Conservation (phyloP, 2,329 filamentous ascomycete species). For the Hypoxylon sp. region DNA sequence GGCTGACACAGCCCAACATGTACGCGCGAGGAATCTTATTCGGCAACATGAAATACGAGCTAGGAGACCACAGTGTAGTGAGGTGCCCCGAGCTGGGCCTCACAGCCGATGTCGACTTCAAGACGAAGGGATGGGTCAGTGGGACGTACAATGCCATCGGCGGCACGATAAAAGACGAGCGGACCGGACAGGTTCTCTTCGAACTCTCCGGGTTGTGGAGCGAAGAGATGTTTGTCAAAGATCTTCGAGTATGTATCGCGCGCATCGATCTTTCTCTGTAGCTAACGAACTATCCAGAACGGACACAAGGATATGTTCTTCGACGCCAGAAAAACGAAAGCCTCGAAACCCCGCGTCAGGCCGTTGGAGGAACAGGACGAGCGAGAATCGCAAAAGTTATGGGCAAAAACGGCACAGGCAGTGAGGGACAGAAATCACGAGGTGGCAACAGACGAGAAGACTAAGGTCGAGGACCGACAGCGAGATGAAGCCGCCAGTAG, state of each 20-base stretch:
- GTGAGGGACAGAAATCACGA: constrained; percentile 88
- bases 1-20: constrained; percentile 98
- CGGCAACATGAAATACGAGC: constrained; percentile 99
- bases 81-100: constrained; percentile 88
- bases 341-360: constrained; percentile 75
- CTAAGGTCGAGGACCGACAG: constrained; percentile 92
- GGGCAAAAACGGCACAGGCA: constrained; percentile 82
- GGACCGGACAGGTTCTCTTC: constrained; percentile 85
- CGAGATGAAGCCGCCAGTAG: constrained; percentile 86
- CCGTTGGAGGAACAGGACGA: constrained; percentile 88
- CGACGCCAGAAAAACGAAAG: constrained; percentile 80
- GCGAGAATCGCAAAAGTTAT: constrained; percentile 88
- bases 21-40: constrained; percentile 97
- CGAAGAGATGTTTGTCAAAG: constrained; percentile 91
- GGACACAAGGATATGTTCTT: constrained; percentile 91
- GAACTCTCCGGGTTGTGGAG: constrained; percentile 95
- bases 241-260: constrained; percentile 70
- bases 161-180: constrained; percentile 87
- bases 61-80: constrained; percentile 94
- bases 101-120: constrained; percentile 94
- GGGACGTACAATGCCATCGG: constrained; percentile 97
- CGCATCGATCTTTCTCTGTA: background rate
- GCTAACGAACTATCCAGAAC: constrained; percentile 63
- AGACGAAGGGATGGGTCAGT: constrained; percentile 96
- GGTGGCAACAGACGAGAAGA: constrained; percentile 91